Conservation (phyloP, 352 stramenopile species). For the Pelagophyceae sp. region DNA sequence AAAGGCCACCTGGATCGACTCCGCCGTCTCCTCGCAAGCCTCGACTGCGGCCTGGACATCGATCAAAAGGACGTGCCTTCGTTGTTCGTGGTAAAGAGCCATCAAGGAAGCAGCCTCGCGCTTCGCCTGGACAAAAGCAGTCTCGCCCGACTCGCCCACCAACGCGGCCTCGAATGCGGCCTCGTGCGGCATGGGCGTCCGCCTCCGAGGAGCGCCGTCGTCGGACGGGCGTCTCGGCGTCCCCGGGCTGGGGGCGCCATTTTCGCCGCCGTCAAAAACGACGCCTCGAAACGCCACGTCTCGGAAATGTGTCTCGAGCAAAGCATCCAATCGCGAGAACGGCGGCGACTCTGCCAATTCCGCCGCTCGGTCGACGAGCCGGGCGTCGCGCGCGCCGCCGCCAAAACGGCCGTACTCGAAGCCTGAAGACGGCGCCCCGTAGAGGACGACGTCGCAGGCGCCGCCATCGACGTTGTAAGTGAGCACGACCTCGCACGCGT, state of each 20-base stretch:
- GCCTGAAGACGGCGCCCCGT: background rate
- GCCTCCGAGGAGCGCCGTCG: background rate
- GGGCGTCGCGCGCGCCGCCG: background rate
- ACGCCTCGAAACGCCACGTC: background rate
- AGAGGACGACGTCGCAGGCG: slow-evolving; percentile 2
- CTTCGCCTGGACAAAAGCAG: background rate
- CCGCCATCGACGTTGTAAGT: background rate
- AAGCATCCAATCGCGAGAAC: background rate
- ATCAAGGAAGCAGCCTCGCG: background rate
- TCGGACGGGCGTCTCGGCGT: background rate
- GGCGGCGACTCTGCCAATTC: background rate
- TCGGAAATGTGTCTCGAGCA: background rate
- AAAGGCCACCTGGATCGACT: background rate
- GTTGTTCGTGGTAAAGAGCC: background rate
- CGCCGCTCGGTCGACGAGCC: background rate
- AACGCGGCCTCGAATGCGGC: background rate
- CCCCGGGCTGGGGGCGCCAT: background rate
- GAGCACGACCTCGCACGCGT: background rate
- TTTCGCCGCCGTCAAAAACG: background rate
- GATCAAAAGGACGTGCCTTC: background rate
- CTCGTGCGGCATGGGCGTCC: slow-evolving; percentile 5
- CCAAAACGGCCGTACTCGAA: slow-evolving; percentile 6
- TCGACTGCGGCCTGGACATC: slow-evolving; percentile 2
- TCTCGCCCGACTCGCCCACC: background rate
- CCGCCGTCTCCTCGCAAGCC: background rate